These are phyloP conservation scores for Eucalyptus pauciflora DNA, from an alignment of 345 rosid genomes.

Conservation along the genomic window DNA sequence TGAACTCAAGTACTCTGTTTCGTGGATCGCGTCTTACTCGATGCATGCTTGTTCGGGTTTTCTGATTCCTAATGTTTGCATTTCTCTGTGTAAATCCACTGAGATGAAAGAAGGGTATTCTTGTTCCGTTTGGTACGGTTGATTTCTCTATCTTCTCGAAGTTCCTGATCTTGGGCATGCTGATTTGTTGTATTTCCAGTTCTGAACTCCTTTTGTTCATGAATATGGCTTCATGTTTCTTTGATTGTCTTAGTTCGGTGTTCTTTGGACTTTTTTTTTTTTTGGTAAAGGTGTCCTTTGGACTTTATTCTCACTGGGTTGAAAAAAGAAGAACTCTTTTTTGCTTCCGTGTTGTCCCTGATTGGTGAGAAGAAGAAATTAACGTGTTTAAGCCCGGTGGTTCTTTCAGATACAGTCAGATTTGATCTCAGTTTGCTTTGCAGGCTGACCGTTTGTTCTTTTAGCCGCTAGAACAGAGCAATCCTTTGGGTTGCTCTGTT, in stretches of 20 bases:
- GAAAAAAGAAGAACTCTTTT: rapidly evolving
- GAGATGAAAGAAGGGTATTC: background rate
- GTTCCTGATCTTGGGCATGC: background rate
- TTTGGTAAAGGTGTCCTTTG: background rate
- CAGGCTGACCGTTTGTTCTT: background rate
- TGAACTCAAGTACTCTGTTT: background rate
- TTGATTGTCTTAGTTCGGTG: background rate
- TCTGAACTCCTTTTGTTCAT: background rate
- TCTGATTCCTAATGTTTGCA: background rate
- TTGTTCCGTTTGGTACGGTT: background rate
- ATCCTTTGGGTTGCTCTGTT: background rate
- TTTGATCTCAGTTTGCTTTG: background rate
- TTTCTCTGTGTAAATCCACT: background rate
- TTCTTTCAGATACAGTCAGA: background rate
- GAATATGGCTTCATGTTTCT: background rate
- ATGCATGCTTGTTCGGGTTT: background rate
- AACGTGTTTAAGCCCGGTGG: background rate
- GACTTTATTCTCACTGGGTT: background rate
- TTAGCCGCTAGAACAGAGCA: background rate
- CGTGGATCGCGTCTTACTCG: background rate
- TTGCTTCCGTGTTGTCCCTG: background rate
- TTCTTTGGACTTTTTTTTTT: background rate
- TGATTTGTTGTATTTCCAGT: background rate
- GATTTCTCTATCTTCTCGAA: background rate
- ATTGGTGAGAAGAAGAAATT: background rate